Percentiles rank a stretch among this genome's conserved stretches.
These are phyloP conservation scores for Pichia rugopelliculosa DNA, from an alignment of 805 yeast genomes.

Conservation along the genomic window DNA sequence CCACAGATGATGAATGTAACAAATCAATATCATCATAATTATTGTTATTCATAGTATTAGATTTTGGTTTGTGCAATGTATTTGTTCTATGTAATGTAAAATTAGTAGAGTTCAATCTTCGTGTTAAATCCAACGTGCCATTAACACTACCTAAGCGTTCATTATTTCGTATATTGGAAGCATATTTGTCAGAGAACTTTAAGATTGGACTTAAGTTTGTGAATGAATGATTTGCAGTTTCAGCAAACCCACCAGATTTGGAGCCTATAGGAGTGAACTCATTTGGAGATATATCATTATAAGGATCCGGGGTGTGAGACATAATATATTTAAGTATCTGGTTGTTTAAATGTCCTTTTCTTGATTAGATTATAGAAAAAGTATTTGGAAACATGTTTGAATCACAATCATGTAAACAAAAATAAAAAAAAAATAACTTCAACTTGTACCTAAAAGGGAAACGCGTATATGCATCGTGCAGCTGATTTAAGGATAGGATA, in stretches of 20 bases:
- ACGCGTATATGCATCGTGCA: constrained; percentile 1
- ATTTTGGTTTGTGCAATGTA: neutral
- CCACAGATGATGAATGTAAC: constrained; percentile 13
- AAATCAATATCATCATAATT: neutral
- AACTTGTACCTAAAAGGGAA: neutral
- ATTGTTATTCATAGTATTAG: neutral
- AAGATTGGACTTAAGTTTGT: constrained; percentile 5
- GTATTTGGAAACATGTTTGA: neutral
- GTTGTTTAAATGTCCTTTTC: neutral
- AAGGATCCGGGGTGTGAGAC: neutral
- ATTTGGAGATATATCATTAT: neutral
- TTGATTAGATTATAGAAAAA: neutral
- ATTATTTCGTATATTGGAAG: neutral
- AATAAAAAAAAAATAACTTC: neutral
- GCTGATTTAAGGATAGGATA: neutral
- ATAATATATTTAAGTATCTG: neutral
- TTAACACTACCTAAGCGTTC: neutral
- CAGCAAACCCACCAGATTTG: neutral
- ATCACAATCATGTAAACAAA: neutral
- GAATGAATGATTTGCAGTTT: neutral
- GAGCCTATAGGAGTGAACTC: constrained; percentile 15
- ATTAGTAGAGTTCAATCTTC: neutral
- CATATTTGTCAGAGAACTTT: constrained; percentile 1
- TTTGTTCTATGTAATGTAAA: constrained; percentile 2
- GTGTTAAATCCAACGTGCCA: neutral